A percentile compares a stretch with the other conserved stretches of the same genome.
Conservation (phyloP, 441 rosid species). For the Raphanus hybrid region DNA sequence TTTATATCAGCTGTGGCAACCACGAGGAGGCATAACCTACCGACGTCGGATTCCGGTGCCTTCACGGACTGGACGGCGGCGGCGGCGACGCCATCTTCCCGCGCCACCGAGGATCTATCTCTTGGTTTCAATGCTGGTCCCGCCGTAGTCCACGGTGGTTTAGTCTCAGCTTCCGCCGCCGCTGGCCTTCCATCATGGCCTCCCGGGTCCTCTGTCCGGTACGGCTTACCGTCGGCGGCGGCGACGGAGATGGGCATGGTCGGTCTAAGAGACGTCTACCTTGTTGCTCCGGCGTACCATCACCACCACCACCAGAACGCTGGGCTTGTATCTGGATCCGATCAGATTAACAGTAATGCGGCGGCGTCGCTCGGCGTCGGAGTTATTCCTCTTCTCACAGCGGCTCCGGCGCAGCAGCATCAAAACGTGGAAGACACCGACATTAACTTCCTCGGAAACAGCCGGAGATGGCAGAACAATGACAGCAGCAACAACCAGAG, state of each 20-base stretch:
- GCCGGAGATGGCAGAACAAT: constrained; percentile 70
- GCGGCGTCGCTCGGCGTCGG: constrained; percentile 75
- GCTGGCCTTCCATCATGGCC: constrained; percentile 43
- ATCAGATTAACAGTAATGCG: constrained; percentile 44
- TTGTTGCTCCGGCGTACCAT: constrained; percentile 79
- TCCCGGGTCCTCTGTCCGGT: constrained; percentile 48
- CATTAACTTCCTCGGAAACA: constrained; percentile 34
- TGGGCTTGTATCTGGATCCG: constrained; percentile 47
- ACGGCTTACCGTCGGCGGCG: constrained; percentile 52
- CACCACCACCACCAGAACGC: constrained; percentile 53
- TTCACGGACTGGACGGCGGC: constrained; percentile 81
- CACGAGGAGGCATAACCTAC: constrained; percentile 73
- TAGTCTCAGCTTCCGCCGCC: constrained; percentile 43
- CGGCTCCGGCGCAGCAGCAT: constrained; percentile 53
- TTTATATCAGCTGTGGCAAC: constrained; percentile 87
- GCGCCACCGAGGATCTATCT: constrained; percentile 84
- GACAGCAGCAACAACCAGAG: constrained; percentile 40
- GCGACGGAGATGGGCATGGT: constrained; percentile 85
- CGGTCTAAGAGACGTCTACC: constrained; percentile 70
- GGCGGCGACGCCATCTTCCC: constrained; percentile 58
- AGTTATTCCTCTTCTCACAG: constrained; percentile 75
- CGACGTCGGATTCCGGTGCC: constrained; percentile 85
- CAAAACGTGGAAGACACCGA: constrained; percentile 55
- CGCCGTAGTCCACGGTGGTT: constrained; percentile 37
- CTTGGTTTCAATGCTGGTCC: constrained; percentile 96